Base-by-base conservation (phyloP, 2,329 filamentous ascomycete genomes). In the Bipolaris gigantea region DNA sequence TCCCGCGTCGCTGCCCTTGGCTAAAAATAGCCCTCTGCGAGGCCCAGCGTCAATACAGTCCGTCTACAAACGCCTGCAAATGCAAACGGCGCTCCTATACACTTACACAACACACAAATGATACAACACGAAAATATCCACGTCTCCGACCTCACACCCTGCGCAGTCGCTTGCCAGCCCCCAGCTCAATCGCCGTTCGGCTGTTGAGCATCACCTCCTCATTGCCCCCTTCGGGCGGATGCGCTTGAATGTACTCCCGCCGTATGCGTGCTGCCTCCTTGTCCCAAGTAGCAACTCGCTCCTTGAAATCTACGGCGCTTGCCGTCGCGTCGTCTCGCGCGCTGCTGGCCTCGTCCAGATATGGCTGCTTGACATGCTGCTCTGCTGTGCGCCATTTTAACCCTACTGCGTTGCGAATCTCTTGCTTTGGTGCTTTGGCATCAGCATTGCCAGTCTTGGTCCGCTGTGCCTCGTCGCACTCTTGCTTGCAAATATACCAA, bases 371-470 rank as follows among this genome's bases (percentile, higher is more conserved):
- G 63, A 86, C 83, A 40, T 89, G 89, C 5, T 85, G 80, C 1
- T 81, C 76, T 0, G 89, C 86, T 45, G 89, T 88, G 63, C 89
- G 90, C 94, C 94, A 99, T 87, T 94, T 92, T 69, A 89, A 88
- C 25, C 92, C 92, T 9, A 94, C 85, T 71, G 92, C 90, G 46
- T 87, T 84, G 32, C 94, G 89, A 51, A 97, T 89, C 67, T 96
- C 90, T 65, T 86, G 82, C 38, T 84, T 81, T 2, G 80, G 77
- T 2, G 82, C 83, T 64, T 91, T 95, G 6, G 88, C 86, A 39
- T 84, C 81, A 0, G 85, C 78, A 62, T 88, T 87, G 10, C 84
- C 84, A 47, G 86, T 87, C 30, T 84, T 81, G 3, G 83, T 79
- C 50, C 83, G 81, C 25, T 87, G 84, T n/a, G 83, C 84, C 48